Evolutionary conservation across 805 yeast species (phyloP).

Genomic region (Teunomyces aglyptinius): DNA sequence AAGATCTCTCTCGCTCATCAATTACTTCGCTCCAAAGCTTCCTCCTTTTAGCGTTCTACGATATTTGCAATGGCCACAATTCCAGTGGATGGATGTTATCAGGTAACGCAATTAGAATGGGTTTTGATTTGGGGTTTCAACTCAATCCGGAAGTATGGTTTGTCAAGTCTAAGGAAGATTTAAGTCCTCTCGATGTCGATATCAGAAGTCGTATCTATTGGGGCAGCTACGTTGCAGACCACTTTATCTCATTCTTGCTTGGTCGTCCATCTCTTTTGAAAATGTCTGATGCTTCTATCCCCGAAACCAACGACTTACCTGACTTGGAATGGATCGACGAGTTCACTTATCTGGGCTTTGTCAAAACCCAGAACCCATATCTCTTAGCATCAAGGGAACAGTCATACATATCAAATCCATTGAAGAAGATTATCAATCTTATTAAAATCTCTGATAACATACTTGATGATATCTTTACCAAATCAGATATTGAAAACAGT

Average conservation of each 20-base stretch:
- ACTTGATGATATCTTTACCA: conserved; percentile 45
- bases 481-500: conserved; percentile 29
- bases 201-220: conserved; percentile 62
- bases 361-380: conserved; percentile 9
- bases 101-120: conserved; percentile 64
- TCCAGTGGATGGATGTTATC: conserved; percentile 62
- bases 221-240: conserved; percentile 68
- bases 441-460: conserved; percentile 45
- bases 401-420: conserved; percentile 43
- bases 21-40: conserved; percentile 60
- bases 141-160: conserved; percentile 62
- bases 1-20: conserved; percentile 44
- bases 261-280: conserved; percentile 60
- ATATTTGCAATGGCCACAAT: conserved; percentile 57
- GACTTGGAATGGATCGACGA: conserved; percentile 64
- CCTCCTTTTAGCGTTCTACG: conserved; percentile 58
- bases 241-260: conserved; percentile 54
- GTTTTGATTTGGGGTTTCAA: conserved; percentile 64
- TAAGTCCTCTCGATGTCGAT: conserved; percentile 51
- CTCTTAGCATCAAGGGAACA: conserved; percentile 33
- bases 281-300: conserved; percentile 57
- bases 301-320: conserved; percentile 58
- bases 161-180: conserved; percentile 35
- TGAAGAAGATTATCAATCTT: conserved; percentile 41
- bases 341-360: conserved; percentile 37